These are phyloP conservation scores for Coemansia sp. DNA, from an alignment of 192 early-diverging fungal genomes.

Conservation along the genomic window DNA sequence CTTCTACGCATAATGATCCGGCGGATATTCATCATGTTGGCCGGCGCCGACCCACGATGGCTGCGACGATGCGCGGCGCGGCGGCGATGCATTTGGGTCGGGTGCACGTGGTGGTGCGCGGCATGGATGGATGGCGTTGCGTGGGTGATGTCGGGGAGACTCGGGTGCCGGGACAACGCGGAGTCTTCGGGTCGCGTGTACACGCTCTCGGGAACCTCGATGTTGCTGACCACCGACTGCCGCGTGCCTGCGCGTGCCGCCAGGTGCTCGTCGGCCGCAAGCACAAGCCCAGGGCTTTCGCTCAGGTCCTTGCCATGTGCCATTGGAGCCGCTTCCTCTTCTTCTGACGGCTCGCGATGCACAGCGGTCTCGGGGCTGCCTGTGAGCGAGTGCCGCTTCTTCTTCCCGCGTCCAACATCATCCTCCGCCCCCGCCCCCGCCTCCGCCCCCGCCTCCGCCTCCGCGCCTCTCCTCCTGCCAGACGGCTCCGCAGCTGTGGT, in stretches of 20 bases:
- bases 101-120: constrained; percentile 1
- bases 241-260: constrained; percentile 25
- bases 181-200: neutral
- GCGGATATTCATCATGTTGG: constrained; percentile 13
- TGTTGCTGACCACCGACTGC: constrained; percentile 19
- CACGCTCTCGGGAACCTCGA: constrained; percentile 17
- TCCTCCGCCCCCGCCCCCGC: neutral
- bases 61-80: neutral
- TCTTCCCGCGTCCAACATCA: neutral
- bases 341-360: neutral
- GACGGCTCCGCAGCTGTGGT: neutral
- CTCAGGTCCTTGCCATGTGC: neutral
- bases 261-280: constrained; percentile 31
- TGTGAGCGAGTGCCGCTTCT: neutral
- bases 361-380: neutral
- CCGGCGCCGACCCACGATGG: neutral
- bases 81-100: neutral
- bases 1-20: constrained; percentile 28
- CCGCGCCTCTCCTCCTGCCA: neutral
- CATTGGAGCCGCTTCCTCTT: neutral
- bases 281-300: constrained; percentile 25
- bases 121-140: neutral
- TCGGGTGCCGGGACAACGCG: constrained; percentile 22
- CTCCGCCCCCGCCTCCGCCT: neutral
- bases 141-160: constrained; percentile 8